Conservation (phyloP, 345 rosid species). For the Ailanthus altissimus region DNA sequence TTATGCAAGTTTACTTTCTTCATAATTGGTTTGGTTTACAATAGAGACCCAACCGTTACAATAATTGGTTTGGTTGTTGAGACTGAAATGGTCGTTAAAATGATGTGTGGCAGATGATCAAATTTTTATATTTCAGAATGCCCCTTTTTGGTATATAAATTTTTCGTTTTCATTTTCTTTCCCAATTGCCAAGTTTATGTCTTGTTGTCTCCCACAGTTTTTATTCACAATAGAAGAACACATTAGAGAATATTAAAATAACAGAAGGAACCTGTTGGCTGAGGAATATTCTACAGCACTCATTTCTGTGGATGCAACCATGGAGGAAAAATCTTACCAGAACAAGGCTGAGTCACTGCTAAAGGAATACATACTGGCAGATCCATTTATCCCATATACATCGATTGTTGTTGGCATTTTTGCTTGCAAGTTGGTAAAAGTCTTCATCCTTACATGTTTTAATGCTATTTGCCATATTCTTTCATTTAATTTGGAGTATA, state of each 20-base stretch:
- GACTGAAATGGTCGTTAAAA: background rate
- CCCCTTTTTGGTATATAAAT: background rate
- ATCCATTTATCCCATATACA: conserved; percentile 59
- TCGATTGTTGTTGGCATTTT: conserved; percentile 52
- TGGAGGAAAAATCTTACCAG: conserved; percentile 48
- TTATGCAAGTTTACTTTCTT: too few relatives aligned
- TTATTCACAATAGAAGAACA: background rate
- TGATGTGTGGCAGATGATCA: background rate
- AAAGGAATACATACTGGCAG: conserved; percentile 56
- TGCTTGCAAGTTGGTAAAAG: conserved; percentile 59
- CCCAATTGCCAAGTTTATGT: background rate
- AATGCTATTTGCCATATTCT: background rate
- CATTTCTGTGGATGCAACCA: conserved; percentile 18
- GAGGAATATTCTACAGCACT: conserved; percentile 12
- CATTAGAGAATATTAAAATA: conserved; percentile 5
- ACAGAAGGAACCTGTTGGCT: conserved; percentile 18
- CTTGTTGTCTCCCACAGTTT: background rate
- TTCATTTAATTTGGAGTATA: background rate
- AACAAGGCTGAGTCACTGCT: conserved; percentile 55
- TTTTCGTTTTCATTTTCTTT: background rate
- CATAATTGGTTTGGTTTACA: too few relatives aligned
- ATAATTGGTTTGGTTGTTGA: too few relatives aligned
- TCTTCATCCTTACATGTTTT: conserved; percentile 4
- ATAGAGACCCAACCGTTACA: too few relatives aligned
- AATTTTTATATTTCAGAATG: background rate